A percentile compares a stretch with the other conserved stretches of the same genome.
These are phyloP conservation scores for Podaxis pistillaris DNA, from an alignment of 768 basidiomycete species.

Conservation along the genomic window DNA sequence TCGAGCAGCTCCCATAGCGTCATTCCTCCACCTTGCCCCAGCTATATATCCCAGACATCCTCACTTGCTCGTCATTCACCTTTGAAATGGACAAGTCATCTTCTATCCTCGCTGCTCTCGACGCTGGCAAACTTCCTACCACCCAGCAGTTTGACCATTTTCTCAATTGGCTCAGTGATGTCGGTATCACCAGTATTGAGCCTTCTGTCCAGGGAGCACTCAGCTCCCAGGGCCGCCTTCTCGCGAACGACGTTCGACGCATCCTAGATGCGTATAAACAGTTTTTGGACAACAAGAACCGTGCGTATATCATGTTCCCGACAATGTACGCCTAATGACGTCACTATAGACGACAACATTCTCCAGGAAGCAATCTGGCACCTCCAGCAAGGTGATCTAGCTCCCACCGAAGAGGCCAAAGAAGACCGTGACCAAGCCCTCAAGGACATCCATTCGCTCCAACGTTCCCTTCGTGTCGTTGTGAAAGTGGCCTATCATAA, in stretches of 20 bases:
- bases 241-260: conserved; percentile 48
- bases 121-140: conserved; percentile 68
- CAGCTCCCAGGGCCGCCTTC: conserved; percentile 50
- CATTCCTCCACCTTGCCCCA: not conserved
- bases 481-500: conserved; percentile 53
- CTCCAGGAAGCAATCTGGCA: conserved; percentile 70
- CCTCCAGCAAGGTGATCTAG: conserved; percentile 52
- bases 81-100: conserved; percentile 61
- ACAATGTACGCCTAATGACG: conserved; percentile 1
- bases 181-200: conserved; percentile 46
- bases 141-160: conserved; percentile 53
- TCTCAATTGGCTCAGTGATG: conserved; percentile 54
- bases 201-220: conserved; percentile 40
- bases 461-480: conserved; percentile 47
- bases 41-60: conserved; percentile 5
- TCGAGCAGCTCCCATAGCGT: conserved; percentile 7
- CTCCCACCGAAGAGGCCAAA: conserved; percentile 32
- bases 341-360: conserved; percentile 52
- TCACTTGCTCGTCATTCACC: not conserved
- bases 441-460: conserved; percentile 50
- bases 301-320: conserved; percentile 28
- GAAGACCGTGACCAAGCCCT: conserved; percentile 44
- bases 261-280: conserved; percentile 59
- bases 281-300: conserved; percentile 55
- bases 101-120: conserved; percentile 63